Percentiles rank a stretch among this genome's conserved stretches.
Conservation (phyloP, 345 rosid species). For the Camelina laxa region DNA sequence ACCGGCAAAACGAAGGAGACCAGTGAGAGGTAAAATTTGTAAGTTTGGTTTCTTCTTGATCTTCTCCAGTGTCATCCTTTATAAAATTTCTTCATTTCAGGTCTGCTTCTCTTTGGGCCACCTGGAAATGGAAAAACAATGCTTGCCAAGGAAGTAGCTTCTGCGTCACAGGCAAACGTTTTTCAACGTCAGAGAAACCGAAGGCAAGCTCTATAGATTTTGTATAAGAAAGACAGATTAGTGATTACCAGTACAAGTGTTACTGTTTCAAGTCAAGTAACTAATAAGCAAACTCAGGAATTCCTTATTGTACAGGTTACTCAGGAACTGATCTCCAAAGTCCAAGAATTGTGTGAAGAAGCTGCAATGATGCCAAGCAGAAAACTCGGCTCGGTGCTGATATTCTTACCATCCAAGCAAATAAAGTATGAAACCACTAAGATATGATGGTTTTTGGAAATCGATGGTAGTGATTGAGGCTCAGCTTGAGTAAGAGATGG, state of each 20-base stretch:
- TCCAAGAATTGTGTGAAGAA: constrained; percentile 98
- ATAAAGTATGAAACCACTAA: constrained; percentile 62
- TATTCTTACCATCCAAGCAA: constrained; percentile 79
- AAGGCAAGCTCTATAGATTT: constrained; percentile 54
- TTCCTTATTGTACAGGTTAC: constrained; percentile 57
- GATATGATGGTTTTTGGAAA: constrained; percentile 73
- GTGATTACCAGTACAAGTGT: not conserved
- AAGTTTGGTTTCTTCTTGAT: too few species aligned
- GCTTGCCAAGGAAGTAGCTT: too few species aligned
- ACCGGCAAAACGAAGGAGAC: constrained; percentile 91
- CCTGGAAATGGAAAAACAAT: too few species aligned
- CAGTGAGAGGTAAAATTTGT: constrained; percentile 76
- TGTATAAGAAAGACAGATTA: not conserved
- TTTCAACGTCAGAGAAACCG: constrained; percentile 86
- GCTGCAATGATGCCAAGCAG: constrained; percentile 99
- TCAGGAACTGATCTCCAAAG: constrained; percentile 98
- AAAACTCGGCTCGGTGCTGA: constrained; percentile 85
- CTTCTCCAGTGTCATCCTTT: too few species aligned
- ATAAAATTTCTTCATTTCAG: too few species aligned
- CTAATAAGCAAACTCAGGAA: not conserved
- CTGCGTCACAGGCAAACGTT: too few species aligned
- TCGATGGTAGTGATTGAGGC: constrained; percentile 87
- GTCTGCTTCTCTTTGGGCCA: too few species aligned
- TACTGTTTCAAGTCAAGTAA: not conserved
- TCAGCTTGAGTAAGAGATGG: too few species aligned